Evolutionary conservation across 2,329 filamentous ascomycete genomes (phyloP).

Genomic region (Metarhizium rileyi): DNA sequence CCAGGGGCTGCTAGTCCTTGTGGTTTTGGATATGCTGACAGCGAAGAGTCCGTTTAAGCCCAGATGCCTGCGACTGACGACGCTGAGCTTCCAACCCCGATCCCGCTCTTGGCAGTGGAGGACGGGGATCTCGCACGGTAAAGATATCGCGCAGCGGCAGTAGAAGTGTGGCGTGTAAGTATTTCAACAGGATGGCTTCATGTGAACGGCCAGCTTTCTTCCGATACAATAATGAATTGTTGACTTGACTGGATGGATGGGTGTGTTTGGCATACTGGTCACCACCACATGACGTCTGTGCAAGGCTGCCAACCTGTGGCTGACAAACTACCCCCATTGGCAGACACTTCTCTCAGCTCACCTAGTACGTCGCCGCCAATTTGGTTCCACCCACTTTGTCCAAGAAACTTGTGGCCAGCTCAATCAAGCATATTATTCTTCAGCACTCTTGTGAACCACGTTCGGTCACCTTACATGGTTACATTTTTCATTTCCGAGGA

Average conservation of each 20-base stretch:
- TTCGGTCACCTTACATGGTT: not conserved
- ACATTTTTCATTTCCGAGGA: not conserved
- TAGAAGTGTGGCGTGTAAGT: not conserved
- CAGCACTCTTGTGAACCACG: no score
- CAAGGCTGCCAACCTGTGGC: not conserved
- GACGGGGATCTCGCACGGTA: not conserved
- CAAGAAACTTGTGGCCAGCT: not conserved
- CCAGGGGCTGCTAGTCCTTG: not conserved
- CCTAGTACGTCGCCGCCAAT: not conserved
- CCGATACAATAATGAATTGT: not conserved
- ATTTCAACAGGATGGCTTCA: not conserved
- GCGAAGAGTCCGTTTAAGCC: not conserved
- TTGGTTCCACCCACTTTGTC: not conserved
- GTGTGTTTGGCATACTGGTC: not conserved
- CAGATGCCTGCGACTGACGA: not conserved
- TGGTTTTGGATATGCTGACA: not conserved
- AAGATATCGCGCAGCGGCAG: not conserved
- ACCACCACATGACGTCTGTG: not conserved
- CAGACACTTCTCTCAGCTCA: not conserved
- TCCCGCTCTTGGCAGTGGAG: not conserved
- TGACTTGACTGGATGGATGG: not conserved
- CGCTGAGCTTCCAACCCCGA: not conserved
- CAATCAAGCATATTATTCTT: not conserved
- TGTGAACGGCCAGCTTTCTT: not conserved
- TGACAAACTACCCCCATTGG: not conserved